Evolutionary conservation across 371 early-diverging fungal species (phyloP), one percentile per base, ranked within the genome.

Genomic region (Rhizopus stolonifer): DNA sequence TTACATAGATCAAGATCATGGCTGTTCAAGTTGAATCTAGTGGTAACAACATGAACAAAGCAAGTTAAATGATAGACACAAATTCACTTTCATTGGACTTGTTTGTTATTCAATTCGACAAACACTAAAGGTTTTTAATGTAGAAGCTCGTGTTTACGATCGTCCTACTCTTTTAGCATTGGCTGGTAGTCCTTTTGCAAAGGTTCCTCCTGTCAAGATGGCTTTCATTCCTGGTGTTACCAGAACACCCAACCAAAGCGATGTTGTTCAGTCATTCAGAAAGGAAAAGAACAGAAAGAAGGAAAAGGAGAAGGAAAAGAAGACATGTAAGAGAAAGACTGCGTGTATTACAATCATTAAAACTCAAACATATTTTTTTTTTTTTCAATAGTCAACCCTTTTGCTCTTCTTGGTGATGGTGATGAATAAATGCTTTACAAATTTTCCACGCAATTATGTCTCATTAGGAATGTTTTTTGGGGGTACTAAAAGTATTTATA

Each of bases 181-280:
- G 22, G 75, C 82, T 49, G 83, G 82, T 70, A 85, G 85, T 60
- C 81, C 78, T 23, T 56, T 87, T 58, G 72, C 84, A 4, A 81
- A 81, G 56, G 74, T 81, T 6, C 83, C 82, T 34, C 87, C 87
- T 43, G 72, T 69, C 49, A 76, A 76, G 56, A 69, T 86, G 72
- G 75, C 74, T 4, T 80, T 71, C 59, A 76, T 86, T 43, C 77
- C 87, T 34, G 87, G 87, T 51, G 81, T 87, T 14, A 84, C 87
- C 44, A 72, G 65, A 55, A 58, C 72, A 26, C 64, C 64, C 17
- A 58, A 63, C 18, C 60, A 65, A 52, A 60, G 60, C 44, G 58
- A 68, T 23, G 53, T 56, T 56, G 64, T 65, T 18, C 49, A 65
- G 46, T 49, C 61, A 47, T 66, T 59, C 45, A 65, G 52, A 48